A percentile compares a stretch with the other conserved stretches of the same genome.
Evolutionary conservation across 768 basidiomycete genomes (phyloP).

Genomic region (Cyclocybe aegerita): DNA sequence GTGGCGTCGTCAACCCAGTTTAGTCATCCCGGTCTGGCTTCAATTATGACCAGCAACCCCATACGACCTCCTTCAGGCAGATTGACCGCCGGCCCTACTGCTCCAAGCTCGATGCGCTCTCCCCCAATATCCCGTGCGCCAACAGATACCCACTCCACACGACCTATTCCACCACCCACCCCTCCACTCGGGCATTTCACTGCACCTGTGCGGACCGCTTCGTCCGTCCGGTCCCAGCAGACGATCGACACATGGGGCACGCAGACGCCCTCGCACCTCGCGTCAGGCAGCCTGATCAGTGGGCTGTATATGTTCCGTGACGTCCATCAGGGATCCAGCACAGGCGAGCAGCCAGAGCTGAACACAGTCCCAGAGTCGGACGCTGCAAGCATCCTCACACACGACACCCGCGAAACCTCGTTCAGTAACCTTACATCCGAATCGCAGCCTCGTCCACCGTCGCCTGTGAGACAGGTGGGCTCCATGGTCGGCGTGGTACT

Average conservation of each 20-base stretch:
- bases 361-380: conserved; percentile 10
- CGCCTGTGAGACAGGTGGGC: conserved; percentile 17
- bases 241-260: conserved; percentile 18
- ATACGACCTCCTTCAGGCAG: background rate
- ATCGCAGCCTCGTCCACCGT: conserved; percentile 4
- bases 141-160: background rate
- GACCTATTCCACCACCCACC: background rate
- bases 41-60: conserved; percentile 6
- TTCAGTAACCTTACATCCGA: conserved; percentile 9
- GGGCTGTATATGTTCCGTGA: conserved; percentile 11
- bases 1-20: conserved; percentile 3
- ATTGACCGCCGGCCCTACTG: background rate
- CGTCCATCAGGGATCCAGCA: conserved; percentile 1
- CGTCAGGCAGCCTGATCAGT: conserved; percentile 15
- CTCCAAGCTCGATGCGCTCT: background rate
- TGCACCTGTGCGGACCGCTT: background rate
- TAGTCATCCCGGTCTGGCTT: conserved; percentile 11
- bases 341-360: background rate
- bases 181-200: background rate
- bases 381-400: conserved; percentile 11
- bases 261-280: conserved; percentile 9
- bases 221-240: conserved; percentile 5
- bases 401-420: conserved; percentile 8
- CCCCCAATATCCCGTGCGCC: background rate
- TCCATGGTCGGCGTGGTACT: conserved; percentile 26